Evolutionary conservation across 2,329 filamentous ascomycete genomes (phyloP), one percentile per base, ranked within the genome.

Genomic region (Plenodomus lindquistii): DNA sequence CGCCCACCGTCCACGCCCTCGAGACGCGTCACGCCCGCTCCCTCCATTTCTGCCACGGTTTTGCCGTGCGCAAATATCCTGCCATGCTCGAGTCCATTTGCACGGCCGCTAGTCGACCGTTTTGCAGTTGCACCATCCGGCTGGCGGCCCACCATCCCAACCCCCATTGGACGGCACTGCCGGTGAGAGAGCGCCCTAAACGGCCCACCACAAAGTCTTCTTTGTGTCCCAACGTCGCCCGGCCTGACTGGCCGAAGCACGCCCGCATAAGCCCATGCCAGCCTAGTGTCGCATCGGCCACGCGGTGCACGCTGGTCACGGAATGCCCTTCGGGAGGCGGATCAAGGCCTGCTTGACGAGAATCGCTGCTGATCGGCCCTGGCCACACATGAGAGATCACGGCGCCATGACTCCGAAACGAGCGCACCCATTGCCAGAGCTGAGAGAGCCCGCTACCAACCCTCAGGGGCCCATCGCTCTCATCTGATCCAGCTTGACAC

Each of bases 61-160:
- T 45, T 54, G 52, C 58, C 60, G 58, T 52, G 42, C 37, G 40
- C 49, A 50, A 50, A 48, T 38, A 46, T 35, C 6, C 52, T 40
- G 41, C 49, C 16, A 17, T 37, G 34, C 42, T 65, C 65, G 56
- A 66, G 54, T 63, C 58, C 51, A 38, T 44, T 52, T 46, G 45
- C 53, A 54, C 57, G 41, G 55, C 57, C 55, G 55, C 62, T 69
- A 69, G 66, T 61, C 59, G 57, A 63, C 66, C 67, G 67, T 70
- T 70, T 60, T 57, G 57, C 63, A 61, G 60, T 65, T 61, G 62
- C 65, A 67, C 60, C 62, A 60, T 49, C 51, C 38, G 44, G 52
- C 54, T 44, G 50, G 52, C 57, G 56, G 40, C 58, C 66, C 60
- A 59, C 65, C 46, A 31, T 27, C 48, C 38, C 27, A 27, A 39